phyloP scores from a whole-genome alignment of 2,329 filamentous ascomycete genomes.

The Elsinoe perseae region DNA sequence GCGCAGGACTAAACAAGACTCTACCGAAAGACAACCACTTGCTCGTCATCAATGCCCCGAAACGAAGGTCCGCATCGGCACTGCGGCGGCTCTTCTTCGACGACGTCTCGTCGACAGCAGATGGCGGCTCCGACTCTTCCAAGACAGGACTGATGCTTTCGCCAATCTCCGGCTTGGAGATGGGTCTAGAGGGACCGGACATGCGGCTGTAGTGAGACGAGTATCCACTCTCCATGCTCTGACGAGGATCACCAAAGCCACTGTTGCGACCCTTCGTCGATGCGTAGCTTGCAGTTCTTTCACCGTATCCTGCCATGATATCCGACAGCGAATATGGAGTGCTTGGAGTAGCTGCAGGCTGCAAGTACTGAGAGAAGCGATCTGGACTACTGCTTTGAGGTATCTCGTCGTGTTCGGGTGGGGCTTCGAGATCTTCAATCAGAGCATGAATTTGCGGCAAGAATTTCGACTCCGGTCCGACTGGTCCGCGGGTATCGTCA shows the following conservation, averaged over 20 bases:
- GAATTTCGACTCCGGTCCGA: conserved; percentile 8
- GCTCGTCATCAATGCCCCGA: conserved; percentile 75
- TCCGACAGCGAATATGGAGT: conserved; percentile 20
- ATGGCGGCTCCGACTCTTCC: conserved; percentile 7
- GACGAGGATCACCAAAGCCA: background rate
- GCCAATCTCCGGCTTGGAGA: conserved; percentile 1
- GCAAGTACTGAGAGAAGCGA: conserved; percentile 31
- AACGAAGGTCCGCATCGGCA: conserved; percentile 58
- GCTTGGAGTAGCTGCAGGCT: conserved; percentile 14
- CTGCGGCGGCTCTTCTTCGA: conserved; percentile 7
- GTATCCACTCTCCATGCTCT: conserved; percentile 15
- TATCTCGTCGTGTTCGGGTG: conserved; percentile 18
- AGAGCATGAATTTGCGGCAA: conserved; percentile 13
- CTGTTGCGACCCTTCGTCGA: conserved; percentile 10
- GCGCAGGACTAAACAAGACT: conserved; percentile 71
- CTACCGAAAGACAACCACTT: conserved; percentile 83
- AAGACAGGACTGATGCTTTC: conserved; percentile 12
- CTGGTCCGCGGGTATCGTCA: conserved; percentile 33
- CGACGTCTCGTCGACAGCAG: conserved; percentile 9
- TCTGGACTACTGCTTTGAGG: conserved; percentile 26
- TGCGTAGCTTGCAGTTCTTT: conserved; percentile 14
- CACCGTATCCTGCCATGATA: conserved; percentile 16
- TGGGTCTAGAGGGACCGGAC: conserved; percentile 12
- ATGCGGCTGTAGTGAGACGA: conserved; percentile 14
- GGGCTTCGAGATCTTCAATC: conserved; percentile 14